Conservation (phyloP, 805 yeast genomes). For the Ogataea nakhonphanomensis region DNA sequence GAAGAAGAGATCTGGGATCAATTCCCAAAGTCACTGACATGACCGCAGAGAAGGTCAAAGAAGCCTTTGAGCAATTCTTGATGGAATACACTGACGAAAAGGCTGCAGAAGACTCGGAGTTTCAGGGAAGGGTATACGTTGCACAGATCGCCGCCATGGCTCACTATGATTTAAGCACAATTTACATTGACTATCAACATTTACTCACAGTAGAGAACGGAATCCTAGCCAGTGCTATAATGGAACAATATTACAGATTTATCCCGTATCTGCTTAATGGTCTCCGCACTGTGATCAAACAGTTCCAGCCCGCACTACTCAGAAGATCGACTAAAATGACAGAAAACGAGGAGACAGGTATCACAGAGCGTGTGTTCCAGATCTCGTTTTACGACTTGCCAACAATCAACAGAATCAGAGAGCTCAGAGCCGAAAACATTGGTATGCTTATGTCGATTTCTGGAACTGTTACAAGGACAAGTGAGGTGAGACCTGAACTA, state of each 20-base stretch:
- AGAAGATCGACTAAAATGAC: slow-evolving; percentile 39
- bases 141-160: slow-evolving; percentile 82
- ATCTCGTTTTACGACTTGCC: slow-evolving; percentile 88
- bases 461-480: slow-evolving; percentile 94
- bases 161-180: slow-evolving; percentile 66
- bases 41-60: slow-evolving; percentile 92
- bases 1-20: slow-evolving; percentile 58
- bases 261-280: slow-evolving; percentile 80
- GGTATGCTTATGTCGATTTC: slow-evolving; percentile 81
- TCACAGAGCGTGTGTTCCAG: slow-evolving; percentile 76
- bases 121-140: slow-evolving; percentile 60
- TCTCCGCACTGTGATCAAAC: slow-evolving; percentile 65
- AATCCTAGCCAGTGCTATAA: slow-evolving; percentile 81
- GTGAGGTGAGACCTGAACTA: slow-evolving; percentile 94
- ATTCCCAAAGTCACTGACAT: slow-evolving; percentile 86
- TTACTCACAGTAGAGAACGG: slow-evolving; percentile 74
- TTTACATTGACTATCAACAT: slow-evolving; percentile 84
- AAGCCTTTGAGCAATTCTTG: slow-evolving; percentile 81
- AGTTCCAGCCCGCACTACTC: slow-evolving; percentile 70
- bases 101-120: slow-evolving; percentile 35
- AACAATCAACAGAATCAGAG: slow-evolving; percentile 78
- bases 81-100: slow-evolving; percentile 55
- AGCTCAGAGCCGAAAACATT: slow-evolving; percentile 81
- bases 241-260: slow-evolving; percentile 90
- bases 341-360: slow-evolving; percentile 39